These are phyloP conservation scores for Salix udensis DNA, from an alignment of 345 rosid species.

Conservation along the genomic window DNA sequence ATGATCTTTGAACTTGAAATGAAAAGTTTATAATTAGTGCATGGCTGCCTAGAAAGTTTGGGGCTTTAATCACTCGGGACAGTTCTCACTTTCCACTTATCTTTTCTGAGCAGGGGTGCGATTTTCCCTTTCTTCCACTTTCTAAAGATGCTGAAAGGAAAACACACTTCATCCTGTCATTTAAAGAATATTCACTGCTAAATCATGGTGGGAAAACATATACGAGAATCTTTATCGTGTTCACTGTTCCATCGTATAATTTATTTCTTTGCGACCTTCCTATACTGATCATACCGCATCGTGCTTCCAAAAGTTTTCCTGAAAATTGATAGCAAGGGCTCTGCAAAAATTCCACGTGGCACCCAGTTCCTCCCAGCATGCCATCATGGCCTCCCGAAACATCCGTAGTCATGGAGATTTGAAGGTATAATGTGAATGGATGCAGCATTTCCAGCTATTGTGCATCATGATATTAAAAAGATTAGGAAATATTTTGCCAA, in stretches of 20 bases:
- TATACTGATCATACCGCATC: not conserved
- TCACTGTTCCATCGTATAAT: not conserved
- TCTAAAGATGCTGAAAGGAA: conserved; percentile 15
- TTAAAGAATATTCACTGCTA: conserved; percentile 22
- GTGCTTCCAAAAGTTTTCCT: not conserved
- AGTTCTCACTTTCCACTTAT: not conserved
- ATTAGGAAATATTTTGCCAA: not conserved
- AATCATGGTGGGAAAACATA: not conserved
- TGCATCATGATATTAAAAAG: not conserved
- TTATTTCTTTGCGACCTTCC: not conserved
- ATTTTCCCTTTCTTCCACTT: conserved; percentile 2
- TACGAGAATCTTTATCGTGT: not conserved
- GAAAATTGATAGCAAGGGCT: not conserved
- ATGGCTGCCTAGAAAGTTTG: not conserved
- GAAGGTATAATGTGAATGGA: not conserved
- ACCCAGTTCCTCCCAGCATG: not conserved
- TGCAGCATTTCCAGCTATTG: not conserved
- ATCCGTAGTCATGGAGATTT: not conserved
- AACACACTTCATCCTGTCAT: not conserved
- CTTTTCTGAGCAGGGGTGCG: not conserved
- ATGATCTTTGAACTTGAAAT: not conserved
- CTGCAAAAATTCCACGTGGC: not conserved
- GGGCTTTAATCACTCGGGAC: not conserved
- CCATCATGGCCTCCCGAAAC: not conserved
- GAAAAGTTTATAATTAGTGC: not conserved